Base-by-base conservation (phyloP, 2,329 filamentous ascomycete genomes). In the Xylaria sp. region DNA sequence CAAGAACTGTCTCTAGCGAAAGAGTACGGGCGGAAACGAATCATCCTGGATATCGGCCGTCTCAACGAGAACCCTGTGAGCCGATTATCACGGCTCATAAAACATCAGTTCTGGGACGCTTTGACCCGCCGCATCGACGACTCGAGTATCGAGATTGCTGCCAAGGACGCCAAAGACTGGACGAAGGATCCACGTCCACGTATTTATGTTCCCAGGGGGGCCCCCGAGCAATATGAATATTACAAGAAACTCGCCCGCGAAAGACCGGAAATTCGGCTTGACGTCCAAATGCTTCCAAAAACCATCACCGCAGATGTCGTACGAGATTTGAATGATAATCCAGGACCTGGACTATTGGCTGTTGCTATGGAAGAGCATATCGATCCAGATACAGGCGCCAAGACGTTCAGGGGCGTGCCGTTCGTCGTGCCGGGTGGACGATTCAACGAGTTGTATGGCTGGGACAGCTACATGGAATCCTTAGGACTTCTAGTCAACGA, bases 401-500 rank as follows among this genome's bases (percentile, higher is more conserved):
- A 83, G 63, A 88, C 88, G 2, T 78, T 95, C 47, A 81, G 82
- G 42, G 94, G 94, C 2, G 80, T 95, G 60, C 93, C 94, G 0
- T 99, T 97, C 68, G 92, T 97, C n/a, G 94, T 99, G 2, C 94
- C 94, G 0, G 94, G 94, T 61, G 94, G 94, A 23, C 86, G 94
- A 35, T 99, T 99, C 85, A 99, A 99, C 75, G 94, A 99, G 74
- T 77, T 99, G 19, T 99, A 99, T 72, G 93, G 93, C 52, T 99
- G 94, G 94, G 94, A 99, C 76, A 97, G 92, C 73, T 99, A 97
- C 79, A 97, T 99, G 92, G 91, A 93, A 73, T 94, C 93, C 4
- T 80, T 97, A 2, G 94, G 94, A 16, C 81, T 99, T 60, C 79
- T 97, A 60, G 85, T 91, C 67, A 91, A 93, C 71, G 90, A 94